A percentile compares a stretch with the other conserved stretches of the same genome.
phyloP scores from a whole-genome alignment of 495 filamentous ascomycete genomes.

The Penicillium macrosclerotiorum region DNA sequence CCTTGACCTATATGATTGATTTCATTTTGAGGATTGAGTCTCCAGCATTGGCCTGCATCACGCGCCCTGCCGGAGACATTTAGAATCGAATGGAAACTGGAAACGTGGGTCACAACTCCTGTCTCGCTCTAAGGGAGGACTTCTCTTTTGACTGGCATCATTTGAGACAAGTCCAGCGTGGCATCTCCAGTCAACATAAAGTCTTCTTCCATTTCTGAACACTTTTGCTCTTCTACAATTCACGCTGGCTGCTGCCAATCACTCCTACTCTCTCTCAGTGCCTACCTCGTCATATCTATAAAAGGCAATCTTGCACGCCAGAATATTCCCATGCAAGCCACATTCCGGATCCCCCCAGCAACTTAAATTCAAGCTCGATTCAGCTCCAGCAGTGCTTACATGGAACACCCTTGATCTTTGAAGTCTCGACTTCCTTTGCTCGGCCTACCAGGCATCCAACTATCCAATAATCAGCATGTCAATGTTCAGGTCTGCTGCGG shows the following conservation, averaged over 20 bases:
- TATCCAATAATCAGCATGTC: slow-evolving; percentile 40
- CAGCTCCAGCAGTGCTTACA: too few species aligned
- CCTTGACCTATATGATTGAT: background rate
- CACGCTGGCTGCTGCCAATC: background rate
- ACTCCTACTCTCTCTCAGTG: too few species aligned
- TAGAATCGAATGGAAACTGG: slow-evolving; percentile 32
- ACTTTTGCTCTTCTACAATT: background rate
- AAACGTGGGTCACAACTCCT: slow-evolving; percentile 13
- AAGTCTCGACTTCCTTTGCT: background rate
- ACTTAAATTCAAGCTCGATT: too few species aligned
- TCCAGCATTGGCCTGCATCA: slow-evolving; percentile 4
- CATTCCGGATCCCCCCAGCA: background rate
- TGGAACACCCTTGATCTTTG: background rate
- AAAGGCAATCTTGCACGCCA: too few species aligned
- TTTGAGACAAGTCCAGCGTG: slow-evolving; percentile 10
- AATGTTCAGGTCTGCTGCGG: slow-evolving; percentile 43
- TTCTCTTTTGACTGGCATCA: slow-evolving; percentile 11
- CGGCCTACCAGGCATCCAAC: background rate
- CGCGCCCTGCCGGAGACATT: slow-evolving; percentile 24
- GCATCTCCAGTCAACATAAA: slow-evolving; percentile 7
- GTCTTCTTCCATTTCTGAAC: background rate
- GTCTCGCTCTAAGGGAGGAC: too few species aligned
- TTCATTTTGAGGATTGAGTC: too few species aligned
- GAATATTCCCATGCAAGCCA: too few species aligned
- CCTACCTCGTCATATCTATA: too few species aligned